These are phyloP conservation scores for Berberis thunbergii DNA, from an alignment of 164 flowering plant species.

Conservation along the genomic window DNA sequence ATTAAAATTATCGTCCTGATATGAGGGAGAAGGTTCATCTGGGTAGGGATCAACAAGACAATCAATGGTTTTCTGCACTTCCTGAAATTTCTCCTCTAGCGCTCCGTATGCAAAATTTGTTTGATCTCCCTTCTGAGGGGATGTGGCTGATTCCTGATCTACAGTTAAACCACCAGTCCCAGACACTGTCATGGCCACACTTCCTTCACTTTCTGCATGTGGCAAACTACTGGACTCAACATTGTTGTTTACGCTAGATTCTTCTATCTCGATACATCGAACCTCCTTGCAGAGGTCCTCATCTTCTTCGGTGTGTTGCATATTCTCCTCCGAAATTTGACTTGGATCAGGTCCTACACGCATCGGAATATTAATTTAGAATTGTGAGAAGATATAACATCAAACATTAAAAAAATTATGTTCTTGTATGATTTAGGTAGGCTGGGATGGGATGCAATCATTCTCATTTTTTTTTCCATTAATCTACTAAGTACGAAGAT, in stretches of 20 bases:
- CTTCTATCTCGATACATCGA: slow-evolving; percentile 47
- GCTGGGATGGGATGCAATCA: no score
- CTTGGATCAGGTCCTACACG: slow-evolving; percentile 32
- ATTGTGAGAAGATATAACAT: slow-evolving; percentile 26
- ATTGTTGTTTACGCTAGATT: slow-evolving; percentile 15
- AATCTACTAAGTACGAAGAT: slow-evolving; percentile 9
- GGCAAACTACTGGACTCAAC: slow-evolving; percentile 6
- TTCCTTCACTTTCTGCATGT: slow-evolving; percentile 21
- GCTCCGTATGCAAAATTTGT: slow-evolving; percentile 16
- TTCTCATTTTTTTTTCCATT: background rate
- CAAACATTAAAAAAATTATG: slow-evolving; percentile 15
- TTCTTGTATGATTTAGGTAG: no score
- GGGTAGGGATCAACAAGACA: slow-evolving; percentile 23
- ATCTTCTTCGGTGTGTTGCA: slow-evolving; percentile 16
- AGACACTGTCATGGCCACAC: background rate
- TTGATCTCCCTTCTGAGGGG: slow-evolving; percentile 12
- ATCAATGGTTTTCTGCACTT: slow-evolving; percentile 32
- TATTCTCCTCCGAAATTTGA: slow-evolving; percentile 34
- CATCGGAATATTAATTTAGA: slow-evolving; percentile 16
- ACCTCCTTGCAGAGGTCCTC: slow-evolving; percentile 68
- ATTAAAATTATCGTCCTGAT: slow-evolving; percentile 20
- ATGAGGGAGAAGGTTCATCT: slow-evolving; percentile 27
- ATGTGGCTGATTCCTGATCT: slow-evolving; percentile 16
- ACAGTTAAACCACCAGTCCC: slow-evolving; percentile 12
- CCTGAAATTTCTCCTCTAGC: slow-evolving; percentile 26